Base-by-base conservation (phyloP, 1,139 yeast genomes). In the Eremothecium coryli region DNA sequence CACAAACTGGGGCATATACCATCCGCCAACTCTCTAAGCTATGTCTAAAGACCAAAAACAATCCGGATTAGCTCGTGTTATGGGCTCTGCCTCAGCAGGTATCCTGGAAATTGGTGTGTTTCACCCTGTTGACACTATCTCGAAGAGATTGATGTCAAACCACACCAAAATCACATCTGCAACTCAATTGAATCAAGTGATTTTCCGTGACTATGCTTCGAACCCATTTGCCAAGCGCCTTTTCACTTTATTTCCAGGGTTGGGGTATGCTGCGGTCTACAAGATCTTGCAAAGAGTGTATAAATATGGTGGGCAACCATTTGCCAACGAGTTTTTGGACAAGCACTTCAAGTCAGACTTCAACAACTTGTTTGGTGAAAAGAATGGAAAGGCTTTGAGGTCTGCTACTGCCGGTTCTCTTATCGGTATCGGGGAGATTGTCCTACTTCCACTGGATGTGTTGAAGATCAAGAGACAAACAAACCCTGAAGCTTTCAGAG, bases 281-380 rank as follows among this genome's bases (percentile, higher is more conserved):
- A 90, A 90, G 68, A 81, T 90, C 52, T 70, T 90, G 54, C 99
- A 90, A 66, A 79, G 99, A 67, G 96, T 90, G 36, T 90, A 93
- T 73, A 90, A 90, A 64, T 90, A 93, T 61, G 97, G 98, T 57
- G 99, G 99, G 35, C 99, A 90, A 65, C 98, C 99, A 37, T 88
- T 86, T 57, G 99, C 93, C 45, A 90, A 88, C 58, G 99, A 90
- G 64, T 84, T 79, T 57, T 71, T 90, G 58, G 73, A 82, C 49
- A 68, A 71, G 50, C 81, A 85, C 66, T 84, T 77, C 66, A 76
- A 73, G 54, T 66, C 70, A 36, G 56, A 68, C 36, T 90, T 77
- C 56, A 95, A 90, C 51, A 62, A 67, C 40, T 65, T 70, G 32
- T 90, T 90, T 52, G 98, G 98, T 41, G 73, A 84, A 45, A 90